Evolutionary conservation across 2,329 filamentous ascomycete species (phyloP).

Genomic region (Cladosporium sp.): DNA sequence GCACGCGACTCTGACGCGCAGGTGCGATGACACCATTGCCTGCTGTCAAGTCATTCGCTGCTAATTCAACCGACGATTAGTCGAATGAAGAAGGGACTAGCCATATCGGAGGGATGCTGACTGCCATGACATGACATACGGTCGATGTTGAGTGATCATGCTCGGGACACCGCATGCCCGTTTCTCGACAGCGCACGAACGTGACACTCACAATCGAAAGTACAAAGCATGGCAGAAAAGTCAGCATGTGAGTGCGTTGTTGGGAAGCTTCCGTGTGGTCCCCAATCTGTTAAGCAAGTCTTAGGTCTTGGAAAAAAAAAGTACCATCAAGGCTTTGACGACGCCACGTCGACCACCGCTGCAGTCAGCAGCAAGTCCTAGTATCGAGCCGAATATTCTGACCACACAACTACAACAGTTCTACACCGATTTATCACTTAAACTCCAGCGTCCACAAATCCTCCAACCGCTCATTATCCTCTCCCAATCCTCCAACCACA

Average conservation of each 20-base stretch:
- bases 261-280: background rate
- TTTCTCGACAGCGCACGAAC: background rate
- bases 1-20: conserved; percentile 10
- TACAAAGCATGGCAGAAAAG: background rate
- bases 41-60: background rate
- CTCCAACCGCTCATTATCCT: conserved; percentile 52
- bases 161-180: background rate
- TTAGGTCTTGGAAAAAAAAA: background rate
- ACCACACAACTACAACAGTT: too few species aligned
- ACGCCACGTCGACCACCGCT: background rate
- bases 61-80: background rate
- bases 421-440: too few species aligned
- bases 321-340: background rate
- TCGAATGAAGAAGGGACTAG: background rate
- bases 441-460: conserved; percentile 52
- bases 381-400: background rate
- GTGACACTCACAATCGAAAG: background rate
- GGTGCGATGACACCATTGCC: background rate
- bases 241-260: background rate
- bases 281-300: background rate
- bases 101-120: background rate
- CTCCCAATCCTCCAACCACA: conserved; percentile 53
- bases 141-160: background rate
- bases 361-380: background rate
- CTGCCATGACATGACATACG: background rate